Evolutionary conservation across 148 eudicot genomes (phyloP).

Genomic region (Chenopodium album): DNA sequence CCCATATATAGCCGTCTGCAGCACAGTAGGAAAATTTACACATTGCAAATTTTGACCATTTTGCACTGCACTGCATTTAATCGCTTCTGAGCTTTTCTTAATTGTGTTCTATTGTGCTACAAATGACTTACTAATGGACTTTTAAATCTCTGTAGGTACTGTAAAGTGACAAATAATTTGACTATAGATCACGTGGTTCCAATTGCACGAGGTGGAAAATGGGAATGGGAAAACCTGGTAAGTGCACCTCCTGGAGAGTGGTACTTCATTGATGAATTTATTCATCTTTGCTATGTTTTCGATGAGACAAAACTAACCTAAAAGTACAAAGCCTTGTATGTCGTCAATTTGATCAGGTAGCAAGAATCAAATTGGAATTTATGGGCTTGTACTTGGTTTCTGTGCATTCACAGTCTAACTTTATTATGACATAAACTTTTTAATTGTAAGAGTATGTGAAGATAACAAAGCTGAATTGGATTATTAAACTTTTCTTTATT

Average conservation of each 20-base stretch:
- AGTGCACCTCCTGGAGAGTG: slow-evolving; percentile 25
- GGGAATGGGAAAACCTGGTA: slow-evolving; percentile 98
- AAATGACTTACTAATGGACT: background rate
- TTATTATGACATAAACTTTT: background rate
- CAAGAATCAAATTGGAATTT: background rate
- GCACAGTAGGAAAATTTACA: background rate
- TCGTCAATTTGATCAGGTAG: background rate
- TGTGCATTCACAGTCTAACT: background rate
- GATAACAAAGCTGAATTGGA: background rate
- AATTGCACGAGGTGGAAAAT: slow-evolving; percentile 78
- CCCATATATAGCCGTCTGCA: background rate
- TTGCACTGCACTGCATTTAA: background rate
- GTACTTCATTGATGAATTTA: background rate
- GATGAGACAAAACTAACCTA: background rate
- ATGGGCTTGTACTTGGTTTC: background rate
- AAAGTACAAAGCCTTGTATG: background rate
- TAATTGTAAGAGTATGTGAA: background rate
- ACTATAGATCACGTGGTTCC: slow-evolving; percentile 90
- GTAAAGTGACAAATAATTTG: slow-evolving; percentile 59
- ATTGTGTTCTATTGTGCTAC: background rate
- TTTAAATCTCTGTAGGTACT: slow-evolving; percentile 49
- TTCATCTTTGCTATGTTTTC: background rate
- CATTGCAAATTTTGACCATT: background rate
- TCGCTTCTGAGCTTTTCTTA: background rate
- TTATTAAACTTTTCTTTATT: background rate